Base-by-base conservation (phyloP, 2,329 filamentous ascomycete species). In the Neonectria hederae region DNA sequence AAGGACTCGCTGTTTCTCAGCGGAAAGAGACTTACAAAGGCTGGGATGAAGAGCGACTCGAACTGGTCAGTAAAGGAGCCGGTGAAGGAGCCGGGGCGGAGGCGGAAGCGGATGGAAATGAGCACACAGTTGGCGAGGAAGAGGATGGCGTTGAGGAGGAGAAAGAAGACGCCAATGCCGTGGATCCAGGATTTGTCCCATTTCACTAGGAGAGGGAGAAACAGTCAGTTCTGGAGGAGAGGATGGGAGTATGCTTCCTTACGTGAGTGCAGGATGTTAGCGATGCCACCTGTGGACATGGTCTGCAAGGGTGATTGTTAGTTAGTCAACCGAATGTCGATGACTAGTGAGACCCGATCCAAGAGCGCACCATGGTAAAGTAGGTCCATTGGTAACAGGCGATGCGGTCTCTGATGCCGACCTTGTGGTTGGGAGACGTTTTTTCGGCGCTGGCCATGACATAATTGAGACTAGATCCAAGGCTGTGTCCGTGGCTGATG, bases 1-100 rank as follows among this genome's bases (percentile, higher is more conserved):
- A 28, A 64, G 45, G 40, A 22, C 11, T 13, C 19, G 28, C 28
- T 13, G 5, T 32, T 32, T 17, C 28, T n/a, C n/a, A 30, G 26
- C 46, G n/a, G 55, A 10, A 38, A 38, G 26, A 9, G 48, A 24
- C 71, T 51, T 57, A 87, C 85, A 77, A 83, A 87, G 1, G 92
- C 87, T 0, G 92, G 91, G 17, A 93, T 88, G 75, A 95, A 96
- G 0, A 95, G 82, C 10, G 88, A 91, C 75, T 97, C 93, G 0
- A 90, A 89, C 13, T 92, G 92, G 78, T 95, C 92, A 7, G 88
- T 82, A 64, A 96, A 90, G 0, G 91, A 93, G 14, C 87, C 83
- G 62, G 84, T 84, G 74, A 95, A 92, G 9, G 89, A 92, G 19
- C 89, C 87, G 0, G 91, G 91, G 61, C 89, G 89, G 69, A 87